These are phyloP conservation scores for Salix koriyanagi DNA, from an alignment of 345 rosid species.

Conservation along the genomic window DNA sequence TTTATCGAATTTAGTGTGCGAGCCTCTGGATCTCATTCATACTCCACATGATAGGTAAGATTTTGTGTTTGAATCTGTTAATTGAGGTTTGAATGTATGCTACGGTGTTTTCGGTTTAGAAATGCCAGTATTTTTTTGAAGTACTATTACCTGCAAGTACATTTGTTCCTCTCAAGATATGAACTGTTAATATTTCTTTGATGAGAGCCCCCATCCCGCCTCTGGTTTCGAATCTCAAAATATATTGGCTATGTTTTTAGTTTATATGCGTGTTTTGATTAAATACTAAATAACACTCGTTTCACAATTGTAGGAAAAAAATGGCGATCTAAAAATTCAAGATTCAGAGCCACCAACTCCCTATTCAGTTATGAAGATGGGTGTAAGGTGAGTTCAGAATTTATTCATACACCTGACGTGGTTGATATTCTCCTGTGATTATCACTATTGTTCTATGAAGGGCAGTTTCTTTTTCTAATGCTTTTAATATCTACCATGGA, in stretches of 20 bases:
- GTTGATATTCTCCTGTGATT: not conserved
- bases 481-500: constrained; percentile 5
- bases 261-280: not conserved
- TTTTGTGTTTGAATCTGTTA: not conserved
- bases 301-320: constrained; percentile 63
- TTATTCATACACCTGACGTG: not conserved
- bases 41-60: not conserved
- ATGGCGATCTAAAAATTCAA: constrained; percentile 71
- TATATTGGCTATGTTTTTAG: not conserved
- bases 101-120: not conserved
- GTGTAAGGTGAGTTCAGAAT: constrained; percentile 55
- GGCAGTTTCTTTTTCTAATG: not conserved
- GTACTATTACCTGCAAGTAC: not conserved
- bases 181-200: not conserved
- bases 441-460: not conserved
- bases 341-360: constrained; percentile 99
- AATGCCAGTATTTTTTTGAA: not conserved
- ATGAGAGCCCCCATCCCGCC: not conserved
- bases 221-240: not conserved
- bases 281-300: not conserved
- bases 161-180: not conserved
- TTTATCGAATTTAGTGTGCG: not conserved
- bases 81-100: not conserved
- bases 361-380: constrained; percentile 72
- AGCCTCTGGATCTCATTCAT: constrained; percentile 17